A percentile compares a stretch with the other conserved stretches of the same genome.
Evolutionary conservation across 192 early-diverging fungal species (phyloP).

Genomic region (Umbelopsis vinacea): DNA sequence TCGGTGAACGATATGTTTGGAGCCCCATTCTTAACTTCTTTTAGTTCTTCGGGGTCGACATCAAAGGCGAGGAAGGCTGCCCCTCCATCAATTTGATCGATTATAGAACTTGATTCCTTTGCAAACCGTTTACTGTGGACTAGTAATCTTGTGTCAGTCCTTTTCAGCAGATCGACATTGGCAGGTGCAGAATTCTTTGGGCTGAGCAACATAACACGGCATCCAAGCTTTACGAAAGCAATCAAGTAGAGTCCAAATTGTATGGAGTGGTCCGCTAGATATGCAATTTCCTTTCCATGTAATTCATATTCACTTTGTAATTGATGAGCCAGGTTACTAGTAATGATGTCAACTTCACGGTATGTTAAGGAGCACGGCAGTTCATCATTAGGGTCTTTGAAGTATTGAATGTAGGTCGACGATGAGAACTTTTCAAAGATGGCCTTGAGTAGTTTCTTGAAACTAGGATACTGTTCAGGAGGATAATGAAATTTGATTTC

Average conservation of each 20-base stretch:
- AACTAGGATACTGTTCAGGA: background rate
- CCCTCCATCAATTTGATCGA: background rate
- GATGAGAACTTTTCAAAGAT: background rate
- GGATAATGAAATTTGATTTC: background rate
- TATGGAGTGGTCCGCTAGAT: slow-evolving; percentile 16
- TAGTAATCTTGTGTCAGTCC: slow-evolving; percentile 11
- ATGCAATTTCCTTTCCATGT: background rate
- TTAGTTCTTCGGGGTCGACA: background rate
- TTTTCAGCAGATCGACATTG: slow-evolving; percentile 15
- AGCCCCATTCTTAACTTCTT: background rate
- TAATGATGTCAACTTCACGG: slow-evolving; percentile 17
- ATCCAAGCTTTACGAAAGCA: slow-evolving; percentile 21
- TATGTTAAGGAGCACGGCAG: background rate
- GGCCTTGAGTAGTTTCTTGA: background rate
- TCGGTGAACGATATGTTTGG: background rate
- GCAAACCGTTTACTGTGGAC: background rate
- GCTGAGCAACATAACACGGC: slow-evolving; percentile 1
- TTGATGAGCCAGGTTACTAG: slow-evolving; percentile 19
- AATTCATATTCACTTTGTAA: background rate
- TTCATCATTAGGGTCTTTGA: background rate
- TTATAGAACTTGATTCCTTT: background rate
- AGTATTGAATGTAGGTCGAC: background rate
- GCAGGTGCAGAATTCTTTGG: slow-evolving; percentile 29
- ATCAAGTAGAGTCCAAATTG: slow-evolving; percentile 8
- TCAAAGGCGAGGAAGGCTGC: background rate